phyloP scores from a whole-genome alignment of 2,329 filamentous ascomycete species.

The Pseudopyrenochaeta lycopersici region DNA sequence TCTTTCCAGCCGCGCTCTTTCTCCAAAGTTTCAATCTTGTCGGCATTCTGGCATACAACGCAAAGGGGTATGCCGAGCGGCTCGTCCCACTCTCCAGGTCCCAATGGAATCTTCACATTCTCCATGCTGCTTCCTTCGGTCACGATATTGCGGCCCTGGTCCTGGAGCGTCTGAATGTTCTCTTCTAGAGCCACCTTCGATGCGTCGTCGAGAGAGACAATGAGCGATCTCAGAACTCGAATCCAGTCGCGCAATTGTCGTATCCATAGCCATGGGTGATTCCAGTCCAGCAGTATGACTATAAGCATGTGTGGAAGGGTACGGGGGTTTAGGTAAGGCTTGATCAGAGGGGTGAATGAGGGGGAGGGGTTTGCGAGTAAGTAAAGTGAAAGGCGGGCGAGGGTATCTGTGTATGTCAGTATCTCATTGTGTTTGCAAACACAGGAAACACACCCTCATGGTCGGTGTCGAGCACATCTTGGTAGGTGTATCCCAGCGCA shows the following conservation, averaged over 20 bases:
- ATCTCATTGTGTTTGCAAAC: background rate
- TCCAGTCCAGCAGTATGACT: conserved; percentile 94
- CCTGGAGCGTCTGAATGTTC: conserved; percentile 80
- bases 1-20: conserved; percentile 94
- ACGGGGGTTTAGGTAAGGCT: conserved; percentile 83
- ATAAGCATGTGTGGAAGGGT: conserved; percentile 86
- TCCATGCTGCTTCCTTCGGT: conserved; percentile 42
- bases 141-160: conserved; percentile 52
- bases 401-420: conserved; percentile 69
- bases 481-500: conserved; percentile 92
- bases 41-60: conserved; percentile 95
- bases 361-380: conserved; percentile 85
- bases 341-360: conserved; percentile 82
- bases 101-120: conserved; percentile 71
- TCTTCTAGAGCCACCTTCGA: conserved; percentile 88
- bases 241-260: conserved; percentile 91
- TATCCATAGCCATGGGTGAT: conserved; percentile 91
- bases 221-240: conserved; percentile 78
- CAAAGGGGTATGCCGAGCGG: conserved; percentile 85
- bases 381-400: conserved; percentile 89
- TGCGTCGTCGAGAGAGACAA: conserved; percentile 76
- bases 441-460: conserved; percentile 74
- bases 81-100: conserved; percentile 93
- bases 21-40: conserved; percentile 90
- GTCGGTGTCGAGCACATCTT: conserved; percentile 91